Evolutionary conservation across 192 early-diverging fungal species (phyloP).

Genomic region (Thamnidium elegans): DNA sequence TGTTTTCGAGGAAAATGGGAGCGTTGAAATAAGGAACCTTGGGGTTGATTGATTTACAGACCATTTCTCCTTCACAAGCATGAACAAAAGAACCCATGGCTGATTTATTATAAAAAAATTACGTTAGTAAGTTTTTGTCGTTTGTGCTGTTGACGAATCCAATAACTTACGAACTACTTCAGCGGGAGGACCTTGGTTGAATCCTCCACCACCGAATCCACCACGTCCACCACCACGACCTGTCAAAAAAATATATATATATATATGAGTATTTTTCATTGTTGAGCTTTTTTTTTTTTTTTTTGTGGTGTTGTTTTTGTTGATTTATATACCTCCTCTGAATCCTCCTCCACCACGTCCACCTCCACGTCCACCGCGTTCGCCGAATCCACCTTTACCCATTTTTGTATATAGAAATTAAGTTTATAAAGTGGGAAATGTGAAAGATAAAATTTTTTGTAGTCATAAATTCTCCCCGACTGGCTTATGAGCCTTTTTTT

Average conservation of each 20-base stretch:
- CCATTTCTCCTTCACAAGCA: conserved; percentile 96
- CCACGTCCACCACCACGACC: conserved; percentile 24
- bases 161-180: conserved; percentile 36
- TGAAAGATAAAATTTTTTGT: too few relatives aligned
- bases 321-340: conserved; percentile 20
- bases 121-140: too few relatives aligned
- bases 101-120: too few relatives aligned
- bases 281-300: too few relatives aligned
- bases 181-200: conserved; percentile 32
- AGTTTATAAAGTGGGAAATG: too few relatives aligned
- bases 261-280: neutral
- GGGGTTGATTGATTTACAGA: conserved; percentile 82
- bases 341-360: conserved; percentile 4
- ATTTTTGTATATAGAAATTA: too few relatives aligned
- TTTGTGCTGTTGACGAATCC: too few relatives aligned
- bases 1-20: conserved; percentile 96
- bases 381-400: too few relatives aligned
- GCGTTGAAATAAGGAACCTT: conserved; percentile 99
- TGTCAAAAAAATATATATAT: conserved; percentile 1
- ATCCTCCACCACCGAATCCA: conserved; percentile 21
- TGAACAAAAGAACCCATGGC: conserved; percentile 91
- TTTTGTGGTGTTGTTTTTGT: conserved; percentile 8
- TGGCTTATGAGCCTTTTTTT: too few relatives aligned
- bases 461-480: too few relatives aligned
- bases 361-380: too few relatives aligned